Percentiles rank a stretch among this genome's conserved stretches.
Conservation (phyloP, 78 protist species). For the Speleostelium caveatum region DNA sequence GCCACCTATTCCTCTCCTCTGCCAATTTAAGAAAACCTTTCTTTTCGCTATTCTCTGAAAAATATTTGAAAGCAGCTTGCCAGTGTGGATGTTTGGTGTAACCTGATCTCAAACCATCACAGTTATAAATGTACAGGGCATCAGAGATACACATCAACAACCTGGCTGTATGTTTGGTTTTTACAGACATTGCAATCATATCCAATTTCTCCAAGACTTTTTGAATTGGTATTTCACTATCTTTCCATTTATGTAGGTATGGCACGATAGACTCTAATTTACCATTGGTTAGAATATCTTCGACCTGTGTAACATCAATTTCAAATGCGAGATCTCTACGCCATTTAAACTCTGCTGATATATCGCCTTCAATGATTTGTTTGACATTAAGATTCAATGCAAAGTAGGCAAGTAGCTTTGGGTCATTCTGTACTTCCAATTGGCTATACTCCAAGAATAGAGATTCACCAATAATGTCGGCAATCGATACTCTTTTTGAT, state of each 20-base stretch:
- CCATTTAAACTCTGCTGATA: slow-evolving; percentile 33
- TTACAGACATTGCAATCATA: slow-evolving; percentile 20
- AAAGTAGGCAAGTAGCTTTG: neutral
- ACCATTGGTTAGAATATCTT: slow-evolving; percentile 6
- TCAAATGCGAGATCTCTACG: slow-evolving; percentile 13
- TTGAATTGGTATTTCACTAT: slow-evolving; percentile 1
- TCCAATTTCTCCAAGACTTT: slow-evolving; percentile 23
- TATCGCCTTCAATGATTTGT: slow-evolving; percentile 50
- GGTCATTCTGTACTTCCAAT: slow-evolving; percentile 1
- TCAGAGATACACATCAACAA: slow-evolving; percentile 43
- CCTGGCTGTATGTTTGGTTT: slow-evolving; percentile 17
- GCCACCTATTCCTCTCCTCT: slow-evolving; percentile 54
- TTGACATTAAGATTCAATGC: neutral
- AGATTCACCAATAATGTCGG: slow-evolving; percentile 64
- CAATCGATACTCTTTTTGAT: slow-evolving; percentile 42
- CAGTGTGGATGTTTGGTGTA: slow-evolving; percentile 20
- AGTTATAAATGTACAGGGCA: slow-evolving; percentile 9
- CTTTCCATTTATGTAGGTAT: slow-evolving; percentile 42
- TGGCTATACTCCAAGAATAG: slow-evolving; percentile 19
- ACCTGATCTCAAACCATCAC: slow-evolving; percentile 66
- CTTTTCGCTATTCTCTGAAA: slow-evolving; percentile 19
- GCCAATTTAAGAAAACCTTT: slow-evolving; percentile 34
- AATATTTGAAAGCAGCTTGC: slow-evolving; percentile 15
- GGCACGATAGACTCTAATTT: slow-evolving; percentile 8
- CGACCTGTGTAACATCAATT: slow-evolving; percentile 35